Evolutionary conservation across 1,284 basidiomycete species (phyloP).

Genomic region (Ganoderma sinense): DNA sequence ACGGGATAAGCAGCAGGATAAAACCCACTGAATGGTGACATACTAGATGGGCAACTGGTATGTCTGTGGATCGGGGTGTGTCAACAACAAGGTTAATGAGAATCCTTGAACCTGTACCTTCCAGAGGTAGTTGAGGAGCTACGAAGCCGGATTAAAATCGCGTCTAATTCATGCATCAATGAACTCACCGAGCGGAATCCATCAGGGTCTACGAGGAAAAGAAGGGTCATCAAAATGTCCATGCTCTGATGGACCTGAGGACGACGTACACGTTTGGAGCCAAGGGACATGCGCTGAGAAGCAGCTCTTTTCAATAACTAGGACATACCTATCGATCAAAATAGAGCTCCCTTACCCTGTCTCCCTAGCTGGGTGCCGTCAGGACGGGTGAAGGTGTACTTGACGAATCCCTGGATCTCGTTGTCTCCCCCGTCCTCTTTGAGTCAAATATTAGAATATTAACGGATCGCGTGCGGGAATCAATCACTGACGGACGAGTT

Average conservation of each 20-base stretch:
- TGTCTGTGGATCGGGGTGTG: slow-evolving; percentile 42
- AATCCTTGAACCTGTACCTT: slow-evolving; percentile 48
- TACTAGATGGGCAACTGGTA: slow-evolving; percentile 75
- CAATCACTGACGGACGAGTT: slow-evolving; percentile 49
- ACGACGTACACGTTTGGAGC: slow-evolving; percentile 64
- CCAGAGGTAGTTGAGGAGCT: slow-evolving; percentile 52
- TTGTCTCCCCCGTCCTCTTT: slow-evolving; percentile 47
- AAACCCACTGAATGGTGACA: slow-evolving; percentile 23
- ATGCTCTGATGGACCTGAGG: not conserved
- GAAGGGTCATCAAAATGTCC: not conserved
- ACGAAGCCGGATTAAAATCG: not conserved
- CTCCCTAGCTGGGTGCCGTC: slow-evolving; percentile 67
- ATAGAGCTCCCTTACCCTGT: slow-evolving; percentile 53
- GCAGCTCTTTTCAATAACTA: not conserved
- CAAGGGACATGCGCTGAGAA: slow-evolving; percentile 61
- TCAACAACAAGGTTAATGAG: too few species aligned
- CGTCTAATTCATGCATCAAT: slow-evolving; percentile 5
- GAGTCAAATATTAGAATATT: not conserved
- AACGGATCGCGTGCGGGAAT: not conserved
- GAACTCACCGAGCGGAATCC: slow-evolving; percentile 70
- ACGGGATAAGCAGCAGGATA: not conserved
- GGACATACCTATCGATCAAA: not conserved
- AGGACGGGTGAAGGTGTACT: slow-evolving; percentile 47
- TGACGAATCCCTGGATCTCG: slow-evolving; percentile 53
- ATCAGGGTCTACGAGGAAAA: slow-evolving; percentile 51